Conservation (phyloP, 2,329 filamentous ascomycete species). For the Xylaria multiplex region DNA sequence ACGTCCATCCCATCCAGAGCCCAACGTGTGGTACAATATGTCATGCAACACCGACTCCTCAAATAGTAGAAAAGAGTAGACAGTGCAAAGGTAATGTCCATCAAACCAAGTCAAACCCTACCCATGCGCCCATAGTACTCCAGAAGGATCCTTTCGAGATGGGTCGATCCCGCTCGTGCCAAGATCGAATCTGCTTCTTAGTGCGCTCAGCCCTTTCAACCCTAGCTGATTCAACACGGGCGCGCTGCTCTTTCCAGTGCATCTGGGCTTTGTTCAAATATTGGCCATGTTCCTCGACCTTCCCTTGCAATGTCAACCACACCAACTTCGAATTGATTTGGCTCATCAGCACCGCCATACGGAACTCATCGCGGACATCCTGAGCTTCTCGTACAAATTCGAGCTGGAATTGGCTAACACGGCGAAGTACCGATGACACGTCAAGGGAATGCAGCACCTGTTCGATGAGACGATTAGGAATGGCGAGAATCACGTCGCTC, state of each 20-base stretch:
- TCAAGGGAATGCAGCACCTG: slow-evolving; percentile 44
- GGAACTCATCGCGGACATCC: slow-evolving; percentile 54
- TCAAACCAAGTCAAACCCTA: slow-evolving; percentile 21
- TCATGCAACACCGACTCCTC: slow-evolving; percentile 29
- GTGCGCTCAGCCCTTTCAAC: slow-evolving; percentile 45
- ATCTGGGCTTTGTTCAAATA: slow-evolving; percentile 60
- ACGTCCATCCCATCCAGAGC: slow-evolving; percentile 39
- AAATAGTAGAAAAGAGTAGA: too few relatives aligned
- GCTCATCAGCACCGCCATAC: slow-evolving; percentile 60
- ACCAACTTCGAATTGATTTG: slow-evolving; percentile 66
- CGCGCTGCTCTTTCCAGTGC: slow-evolving; percentile 53
- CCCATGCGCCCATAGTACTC: slow-evolving; percentile 39
- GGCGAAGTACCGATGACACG: slow-evolving; percentile 40
- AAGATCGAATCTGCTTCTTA: slow-evolving; percentile 45
- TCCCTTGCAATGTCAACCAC: slow-evolving; percentile 66
- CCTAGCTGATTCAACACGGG: slow-evolving; percentile 47
- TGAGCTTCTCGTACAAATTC: slow-evolving; percentile 49
- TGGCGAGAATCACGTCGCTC: slow-evolving; percentile 39
- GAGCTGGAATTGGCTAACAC: slow-evolving; percentile 47
- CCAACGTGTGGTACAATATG: slow-evolving; percentile 45
- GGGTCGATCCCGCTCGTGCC: slow-evolving; percentile 43
- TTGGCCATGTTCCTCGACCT: slow-evolving; percentile 56
- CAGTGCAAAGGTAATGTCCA: too few relatives aligned
- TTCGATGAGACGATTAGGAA: slow-evolving; percentile 39
- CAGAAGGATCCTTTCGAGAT: slow-evolving; percentile 43